Base-by-base conservation (phyloP, 495 filamentous ascomycete genomes). In the Penicillium turbatum region DNA sequence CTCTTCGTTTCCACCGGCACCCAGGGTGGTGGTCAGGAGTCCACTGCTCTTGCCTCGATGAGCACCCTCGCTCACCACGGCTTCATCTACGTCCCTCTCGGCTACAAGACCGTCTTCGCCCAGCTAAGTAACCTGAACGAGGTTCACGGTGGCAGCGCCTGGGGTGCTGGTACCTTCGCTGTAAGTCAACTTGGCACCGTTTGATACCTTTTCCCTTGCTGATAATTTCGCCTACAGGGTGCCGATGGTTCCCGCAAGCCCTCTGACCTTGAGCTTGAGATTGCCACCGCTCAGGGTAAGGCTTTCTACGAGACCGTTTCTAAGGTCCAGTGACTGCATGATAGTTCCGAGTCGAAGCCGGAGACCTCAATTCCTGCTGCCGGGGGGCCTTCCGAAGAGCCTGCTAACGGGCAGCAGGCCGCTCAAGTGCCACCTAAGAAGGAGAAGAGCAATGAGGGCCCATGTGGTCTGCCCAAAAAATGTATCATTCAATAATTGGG, bases 141-240 rank as follows among this genome's bases (percentile, higher is more conserved):
- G 77, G 79, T 90, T 47, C 88, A 86, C 68, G 93, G 93, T 62
- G 95, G 93, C 31, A 81, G 78, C 54, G 78, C 93, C 16, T 98
- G 95, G 93, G 93, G 93, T 62, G 92, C 93, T 32, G 93, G 93
- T 67, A 96, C 93, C 44, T 92, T 96, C 62, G 78, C 92, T 54
- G 86, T 84, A 78, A 71, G 82, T 68, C 51, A 24, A 42, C 31
- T 13, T 15, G 7, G 12, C 19, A 6, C 16, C 21, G 26, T 19
- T n/a, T 7, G 15, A 31, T 27, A 17, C 2, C 0, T n/a, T 24
- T 34, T 34, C 43, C 10, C 32, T 24, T 29, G n/a, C 37, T 57
- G 29, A 53, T 41, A 12, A 31, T 26, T 9, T 21, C 29, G 12
- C 16, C 53, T 54, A 48, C 49, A 79, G 74, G 83, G 70, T 53